Percentiles rank a stretch among this genome's conserved stretches.
phyloP scores from a whole-genome alignment of 371 early-diverging fungal genomes.

The Circinella umbellata region DNA sequence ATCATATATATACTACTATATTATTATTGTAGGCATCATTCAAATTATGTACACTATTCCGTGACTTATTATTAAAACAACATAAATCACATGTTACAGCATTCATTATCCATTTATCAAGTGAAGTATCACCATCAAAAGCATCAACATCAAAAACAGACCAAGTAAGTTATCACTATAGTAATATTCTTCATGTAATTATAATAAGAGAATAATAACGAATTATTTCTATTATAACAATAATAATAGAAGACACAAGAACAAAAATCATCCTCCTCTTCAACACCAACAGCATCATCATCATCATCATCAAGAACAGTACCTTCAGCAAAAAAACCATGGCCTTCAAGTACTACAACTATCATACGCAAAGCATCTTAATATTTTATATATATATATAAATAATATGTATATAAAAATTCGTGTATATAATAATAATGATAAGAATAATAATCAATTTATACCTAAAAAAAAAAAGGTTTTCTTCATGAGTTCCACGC shows the following conservation, averaged over 20 bases:
- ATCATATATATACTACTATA: not conserved
- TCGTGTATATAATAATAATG: too few relatives aligned
- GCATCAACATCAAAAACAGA: not conserved
- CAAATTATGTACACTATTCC: not conserved
- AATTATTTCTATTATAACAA: not conserved
- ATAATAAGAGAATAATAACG: too few relatives aligned
- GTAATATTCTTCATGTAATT: too few relatives aligned
- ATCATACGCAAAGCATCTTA: not conserved
- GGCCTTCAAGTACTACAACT: not conserved
- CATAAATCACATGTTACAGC: not conserved
- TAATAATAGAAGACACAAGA: not conserved
- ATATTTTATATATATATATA: too few relatives aligned
- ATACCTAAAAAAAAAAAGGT: too few relatives aligned
- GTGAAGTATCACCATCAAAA: not conserved
- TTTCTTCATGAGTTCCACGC: too few relatives aligned
- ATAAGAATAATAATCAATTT: too few relatives aligned
- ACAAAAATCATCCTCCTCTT: not conserved
- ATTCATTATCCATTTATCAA: conserved; percentile 8
- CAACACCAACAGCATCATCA: not conserved
- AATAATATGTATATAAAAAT: too few relatives aligned
- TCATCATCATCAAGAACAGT: not conserved
- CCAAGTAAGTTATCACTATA: not conserved
- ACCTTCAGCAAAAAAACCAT: not conserved
- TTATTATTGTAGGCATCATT: conserved; percentile 7
- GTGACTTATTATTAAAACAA: not conserved